A percentile compares a stretch with the other conserved stretches of the same genome.
Conservation (phyloP, 2,329 filamentous ascomycete species). For the Ophiosphaerella korrae region DNA sequence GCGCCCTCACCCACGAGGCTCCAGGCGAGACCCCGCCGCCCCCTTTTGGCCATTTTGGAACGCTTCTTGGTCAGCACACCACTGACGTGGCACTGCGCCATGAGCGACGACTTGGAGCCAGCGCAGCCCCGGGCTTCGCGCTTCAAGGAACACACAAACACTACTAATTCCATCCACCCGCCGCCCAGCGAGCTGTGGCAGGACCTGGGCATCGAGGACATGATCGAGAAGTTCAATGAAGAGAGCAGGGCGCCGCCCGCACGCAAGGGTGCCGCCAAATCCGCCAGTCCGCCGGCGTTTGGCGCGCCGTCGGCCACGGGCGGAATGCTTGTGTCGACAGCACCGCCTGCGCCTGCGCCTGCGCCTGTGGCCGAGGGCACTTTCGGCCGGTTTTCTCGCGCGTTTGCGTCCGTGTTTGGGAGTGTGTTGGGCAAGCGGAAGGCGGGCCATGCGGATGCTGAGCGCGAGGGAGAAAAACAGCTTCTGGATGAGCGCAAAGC, state of each 20-base stretch:
- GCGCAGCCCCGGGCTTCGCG: conserved; percentile 27
- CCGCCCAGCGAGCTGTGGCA: conserved; percentile 39
- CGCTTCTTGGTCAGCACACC: neutral
- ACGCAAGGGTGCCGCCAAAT: conserved; percentile 5
- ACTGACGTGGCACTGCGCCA: conserved; percentile 8
- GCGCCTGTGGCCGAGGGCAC: conserved; percentile 23
- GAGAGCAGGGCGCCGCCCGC: conserved; percentile 26
- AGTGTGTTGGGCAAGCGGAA: conserved; percentile 41
- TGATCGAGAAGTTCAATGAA: conserved; percentile 33
- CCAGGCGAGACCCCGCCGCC: neutral
- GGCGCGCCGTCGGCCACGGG: conserved; percentile 7
- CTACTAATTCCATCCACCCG: conserved; percentile 32
- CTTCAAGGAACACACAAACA: conserved; percentile 41
- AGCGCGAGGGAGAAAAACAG: conserved; percentile 16
- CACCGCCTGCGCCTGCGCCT: conserved; percentile 8
- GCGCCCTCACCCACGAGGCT: neutral
- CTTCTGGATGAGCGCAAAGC: conserved; percentile 33
- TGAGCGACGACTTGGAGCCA: conserved; percentile 26
- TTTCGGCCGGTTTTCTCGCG: conserved; percentile 36
- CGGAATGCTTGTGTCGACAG: conserved; percentile 5
- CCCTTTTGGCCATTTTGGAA: neutral
- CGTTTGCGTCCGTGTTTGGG: conserved; percentile 30
- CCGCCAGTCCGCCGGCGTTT: conserved; percentile 6
- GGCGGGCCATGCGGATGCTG: conserved; percentile 26
- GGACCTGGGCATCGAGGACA: conserved; percentile 27